phyloP scores from a whole-genome alignment of 208 protist genomes.

The Leishmania amazonensis region DNA sequence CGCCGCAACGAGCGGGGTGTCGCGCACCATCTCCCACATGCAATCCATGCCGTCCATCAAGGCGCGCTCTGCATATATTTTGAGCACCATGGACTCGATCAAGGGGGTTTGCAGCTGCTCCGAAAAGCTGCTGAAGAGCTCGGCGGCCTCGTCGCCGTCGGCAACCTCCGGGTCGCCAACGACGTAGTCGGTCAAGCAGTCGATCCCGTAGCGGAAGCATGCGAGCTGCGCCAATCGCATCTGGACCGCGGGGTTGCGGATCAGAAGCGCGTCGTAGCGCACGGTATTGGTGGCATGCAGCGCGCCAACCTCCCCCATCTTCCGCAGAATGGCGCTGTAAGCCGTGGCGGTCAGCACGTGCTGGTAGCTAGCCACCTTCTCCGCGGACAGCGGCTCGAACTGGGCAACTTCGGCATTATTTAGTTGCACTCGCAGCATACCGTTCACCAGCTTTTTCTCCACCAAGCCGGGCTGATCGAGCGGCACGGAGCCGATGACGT shows the following conservation, averaged over 20 bases:
- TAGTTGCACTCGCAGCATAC: conserved; percentile 42
- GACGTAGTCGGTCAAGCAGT: conserved; percentile 64
- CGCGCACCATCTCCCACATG: conserved; percentile 54
- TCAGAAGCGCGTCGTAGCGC: conserved; percentile 69
- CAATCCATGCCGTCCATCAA: conserved; percentile 55
- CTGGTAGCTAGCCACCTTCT: conserved; percentile 46
- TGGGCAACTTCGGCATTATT: conserved; percentile 34
- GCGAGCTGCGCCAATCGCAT: conserved; percentile 65
- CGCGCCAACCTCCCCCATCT: conserved; percentile 61
- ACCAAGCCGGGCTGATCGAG: conserved; percentile 41
- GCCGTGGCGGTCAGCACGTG: conserved; percentile 66
- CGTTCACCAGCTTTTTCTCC: conserved; percentile 33
- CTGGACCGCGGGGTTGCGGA: conserved; percentile 72
- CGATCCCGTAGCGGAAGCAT: conserved; percentile 65
- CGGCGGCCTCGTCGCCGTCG: conserved; percentile 21
- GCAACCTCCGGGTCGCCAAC: conserved; percentile 37
- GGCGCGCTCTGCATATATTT: conserved; percentile 65
- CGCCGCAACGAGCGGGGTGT: conserved; percentile 31
- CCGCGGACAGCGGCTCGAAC: conserved; percentile 17
- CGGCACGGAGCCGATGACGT: conserved; percentile 30
- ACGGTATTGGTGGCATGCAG: conserved; percentile 65
- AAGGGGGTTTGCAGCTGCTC: conserved; percentile 36
- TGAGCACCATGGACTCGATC: conserved; percentile 59
- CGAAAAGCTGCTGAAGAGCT: conserved; percentile 11
- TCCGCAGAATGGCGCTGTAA: conserved; percentile 57